Evolutionary conservation across 2,329 filamentous ascomycete species (phyloP).

Genomic region (Botrytis fabae): DNA sequence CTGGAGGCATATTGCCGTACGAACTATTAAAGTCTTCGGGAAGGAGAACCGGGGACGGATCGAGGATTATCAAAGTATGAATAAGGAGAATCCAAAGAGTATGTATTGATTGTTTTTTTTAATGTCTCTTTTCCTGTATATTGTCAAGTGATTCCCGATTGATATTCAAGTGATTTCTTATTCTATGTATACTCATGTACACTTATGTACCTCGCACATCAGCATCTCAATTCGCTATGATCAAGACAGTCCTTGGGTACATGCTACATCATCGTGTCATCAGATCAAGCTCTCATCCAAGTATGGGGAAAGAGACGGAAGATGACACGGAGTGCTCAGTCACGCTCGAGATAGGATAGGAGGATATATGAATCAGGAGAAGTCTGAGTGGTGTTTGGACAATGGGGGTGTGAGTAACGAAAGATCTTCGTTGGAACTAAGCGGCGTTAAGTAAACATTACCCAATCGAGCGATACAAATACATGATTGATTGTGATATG

Average conservation of each 20-base stretch:
- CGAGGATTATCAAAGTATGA: background rate
- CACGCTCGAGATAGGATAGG: background rate
- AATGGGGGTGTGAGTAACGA: background rate
- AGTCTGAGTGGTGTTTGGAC: background rate
- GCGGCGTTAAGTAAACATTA: background rate
- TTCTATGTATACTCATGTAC: background rate
- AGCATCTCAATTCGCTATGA: background rate
- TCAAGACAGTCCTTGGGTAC: background rate
- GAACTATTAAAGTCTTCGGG: background rate
- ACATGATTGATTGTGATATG: background rate
- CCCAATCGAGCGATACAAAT: background rate
- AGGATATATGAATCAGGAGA: background rate
- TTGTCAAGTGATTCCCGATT: background rate
- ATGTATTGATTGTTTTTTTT: background rate
- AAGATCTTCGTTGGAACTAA: background rate
- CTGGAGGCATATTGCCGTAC: background rate
- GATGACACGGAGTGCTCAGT: background rate
- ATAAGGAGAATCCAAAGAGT: background rate
- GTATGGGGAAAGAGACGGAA: background rate
- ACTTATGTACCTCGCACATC: background rate
- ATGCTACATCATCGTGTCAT: background rate
- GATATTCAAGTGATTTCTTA: background rate
- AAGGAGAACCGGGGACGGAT: background rate
- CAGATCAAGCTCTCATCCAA: background rate
- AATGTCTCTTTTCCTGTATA: background rate